Percentiles rank a stretch among this genome's conserved stretches.
Conservation (phyloP, 1,139 yeast genomes). For the Sugiyamaella pinicola region DNA sequence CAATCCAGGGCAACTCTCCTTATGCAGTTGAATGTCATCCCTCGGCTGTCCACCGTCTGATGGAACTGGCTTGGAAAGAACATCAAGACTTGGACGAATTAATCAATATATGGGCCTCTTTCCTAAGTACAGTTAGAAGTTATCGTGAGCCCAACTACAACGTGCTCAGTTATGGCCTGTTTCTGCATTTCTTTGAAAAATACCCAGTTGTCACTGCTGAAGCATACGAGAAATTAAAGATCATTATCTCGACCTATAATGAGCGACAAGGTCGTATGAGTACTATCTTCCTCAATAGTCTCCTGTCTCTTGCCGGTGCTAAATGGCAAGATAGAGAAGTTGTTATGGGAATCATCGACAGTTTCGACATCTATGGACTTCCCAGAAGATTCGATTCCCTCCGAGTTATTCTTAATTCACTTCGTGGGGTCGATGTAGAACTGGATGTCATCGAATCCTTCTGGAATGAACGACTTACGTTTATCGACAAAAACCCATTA, state of each 20-base stretch:
- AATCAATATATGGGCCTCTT: slow-evolving; percentile 63
- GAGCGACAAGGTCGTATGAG: slow-evolving; percentile 65
- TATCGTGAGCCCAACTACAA: slow-evolving; percentile 62
- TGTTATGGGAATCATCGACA: slow-evolving; percentile 62
- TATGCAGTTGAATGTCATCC: slow-evolving; percentile 73
- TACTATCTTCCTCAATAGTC: slow-evolving; percentile 70
- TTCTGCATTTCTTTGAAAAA: slow-evolving; percentile 64
- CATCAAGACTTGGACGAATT: slow-evolving; percentile 60
- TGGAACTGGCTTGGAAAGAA: slow-evolving; percentile 62
- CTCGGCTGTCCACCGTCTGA: slow-evolving; percentile 67
- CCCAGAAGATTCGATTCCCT: slow-evolving; percentile 69
- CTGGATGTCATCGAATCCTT: slow-evolving; percentile 54
- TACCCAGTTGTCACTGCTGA: slow-evolving; percentile 58
- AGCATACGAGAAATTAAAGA: slow-evolving; percentile 60
- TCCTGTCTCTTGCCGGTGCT: slow-evolving; percentile 64
- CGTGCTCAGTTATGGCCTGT: slow-evolving; percentile 68
- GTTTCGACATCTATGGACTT: slow-evolving; percentile 61
- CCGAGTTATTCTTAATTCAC: slow-evolving; percentile 74
- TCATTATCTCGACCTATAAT: slow-evolving; percentile 59
- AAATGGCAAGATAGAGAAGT: slow-evolving; percentile 68
- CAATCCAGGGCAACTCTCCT: slow-evolving; percentile 67
- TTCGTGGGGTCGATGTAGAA: slow-evolving; percentile 63
- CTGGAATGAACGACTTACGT: slow-evolving; percentile 62
- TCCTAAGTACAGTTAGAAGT: slow-evolving; percentile 52
- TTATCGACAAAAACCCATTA: slow-evolving; percentile 45